Evolutionary conservation across 768 basidiomycete genomes (phyloP), one percentile per base, ranked within the genome.

Genomic region (Tricholoma sp.): DNA sequence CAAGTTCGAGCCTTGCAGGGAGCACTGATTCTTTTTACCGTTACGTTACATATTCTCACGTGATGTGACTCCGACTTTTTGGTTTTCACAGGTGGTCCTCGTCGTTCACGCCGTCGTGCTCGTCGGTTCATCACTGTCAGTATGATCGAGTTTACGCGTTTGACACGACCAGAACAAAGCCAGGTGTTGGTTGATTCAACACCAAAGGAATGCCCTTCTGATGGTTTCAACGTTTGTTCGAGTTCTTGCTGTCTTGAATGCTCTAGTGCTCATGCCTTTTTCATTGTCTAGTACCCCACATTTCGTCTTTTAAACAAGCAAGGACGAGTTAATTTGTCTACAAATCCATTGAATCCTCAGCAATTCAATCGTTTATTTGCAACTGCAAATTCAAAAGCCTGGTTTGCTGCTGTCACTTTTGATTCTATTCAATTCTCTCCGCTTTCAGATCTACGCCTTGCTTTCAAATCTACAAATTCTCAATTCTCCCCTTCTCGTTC

Each of bases 321-420:
- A 50, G 72, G 81, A 34, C 85, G 90, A 59, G 74, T 88, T 42
- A 75, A 77, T 50, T 66, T 92, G 7, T 91, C 89, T 12, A 70
- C 77, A 1, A 63, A 77, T 15, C 72, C 78, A 1, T 68, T 85
- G 29, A 71, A 76, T 59, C 70, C 79, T 18, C 63, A 78, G 2
- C 70, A 77, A 6, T 75, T 78, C 24, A 69, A 79, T 39, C 76
- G 70, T 53, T 73, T 87, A 15, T 81, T 92, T 60, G 78, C 83
- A 3, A 74, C 80, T 2, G 76, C 84, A 2, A 88, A 85, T 64
- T 69, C 74, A 11, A 79, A 74, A 59, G 85, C 82, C 29, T 91
- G 84, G 83, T 91, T 91, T 68, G 85, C 81, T 47, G 86, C 88
- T 32, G 78, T 82, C 36, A 29, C 29, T 32, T 17, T 18, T 1